phyloP scores from a whole-genome alignment of 208 protist species.

The Crithidia bombi region DNA sequence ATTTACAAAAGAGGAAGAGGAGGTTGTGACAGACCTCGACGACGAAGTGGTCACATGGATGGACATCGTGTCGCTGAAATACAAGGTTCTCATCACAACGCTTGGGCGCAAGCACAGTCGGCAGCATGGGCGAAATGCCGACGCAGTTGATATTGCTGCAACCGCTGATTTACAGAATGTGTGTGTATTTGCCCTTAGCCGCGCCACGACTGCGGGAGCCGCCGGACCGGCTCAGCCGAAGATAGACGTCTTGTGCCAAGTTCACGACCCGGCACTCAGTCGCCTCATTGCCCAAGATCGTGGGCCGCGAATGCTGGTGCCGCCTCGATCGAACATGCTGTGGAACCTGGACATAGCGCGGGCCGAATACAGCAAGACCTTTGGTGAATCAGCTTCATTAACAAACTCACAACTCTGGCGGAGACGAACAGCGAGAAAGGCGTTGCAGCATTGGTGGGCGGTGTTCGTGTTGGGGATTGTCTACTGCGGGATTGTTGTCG shows the following conservation, averaged over 20 bases:
- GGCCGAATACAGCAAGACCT: constrained; percentile 18
- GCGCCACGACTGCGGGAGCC: not conserved
- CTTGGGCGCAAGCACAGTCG: constrained; percentile 24
- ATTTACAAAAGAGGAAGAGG: constrained; percentile 39
- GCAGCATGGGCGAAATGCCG: constrained; percentile 18
- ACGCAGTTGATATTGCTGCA: constrained; percentile 38
- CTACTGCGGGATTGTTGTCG: not conserved
- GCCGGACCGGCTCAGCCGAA: constrained; percentile 11
- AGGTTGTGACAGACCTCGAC: constrained; percentile 54
- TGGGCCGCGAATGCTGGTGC: constrained; percentile 37
- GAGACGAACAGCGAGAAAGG: not conserved
- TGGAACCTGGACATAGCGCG: constrained; percentile 21
- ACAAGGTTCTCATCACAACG: constrained; percentile 45
- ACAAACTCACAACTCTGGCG: constrained; percentile 36
- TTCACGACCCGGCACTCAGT: constrained; percentile 41
- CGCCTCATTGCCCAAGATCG: constrained; percentile 45
- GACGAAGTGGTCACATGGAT: constrained; percentile 50
- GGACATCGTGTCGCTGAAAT: constrained; percentile 59
- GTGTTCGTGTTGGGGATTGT: not conserved
- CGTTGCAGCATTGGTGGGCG: not conserved
- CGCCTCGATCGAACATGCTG: constrained; percentile 14
- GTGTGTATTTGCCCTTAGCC: constrained; percentile 32
- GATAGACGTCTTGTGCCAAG: constrained; percentile 27
- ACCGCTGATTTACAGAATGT: constrained; percentile 50
- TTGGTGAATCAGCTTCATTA: constrained; percentile 9